Evolutionary conservation across 768 basidiomycete genomes (phyloP).

Genomic region (Nevesoporus exiguus): DNA sequence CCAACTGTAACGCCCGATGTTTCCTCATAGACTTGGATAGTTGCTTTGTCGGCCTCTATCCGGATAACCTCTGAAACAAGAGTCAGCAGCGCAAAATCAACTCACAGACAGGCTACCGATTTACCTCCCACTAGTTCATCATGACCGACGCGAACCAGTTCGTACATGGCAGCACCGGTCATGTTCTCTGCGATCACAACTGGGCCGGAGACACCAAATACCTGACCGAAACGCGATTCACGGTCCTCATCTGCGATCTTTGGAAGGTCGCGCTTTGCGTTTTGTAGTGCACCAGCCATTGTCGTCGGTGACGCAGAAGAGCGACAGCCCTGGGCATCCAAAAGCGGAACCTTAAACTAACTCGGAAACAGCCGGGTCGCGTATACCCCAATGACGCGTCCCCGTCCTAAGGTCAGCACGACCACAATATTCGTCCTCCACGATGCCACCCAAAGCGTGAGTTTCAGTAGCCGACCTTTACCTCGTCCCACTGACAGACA

Average conservation of each 20-base stretch:
- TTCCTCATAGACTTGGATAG: conserved; percentile 99
- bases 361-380: conserved; percentile 28
- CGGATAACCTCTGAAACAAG: conserved; percentile 85
- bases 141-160: conserved; percentile 96
- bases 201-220: conserved; percentile 95
- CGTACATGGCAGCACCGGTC: conserved; percentile 95
- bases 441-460: conserved; percentile 95
- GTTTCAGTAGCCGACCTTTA: conserved; percentile 32
- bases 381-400: conserved; percentile 37
- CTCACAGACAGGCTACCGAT: conserved; percentile 16
- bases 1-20: conserved; percentile 99
- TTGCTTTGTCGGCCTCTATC: conserved; percentile 96
- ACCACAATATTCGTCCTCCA: conserved; percentile 27
- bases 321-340: conserved; percentile 3
- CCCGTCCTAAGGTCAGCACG: conserved; percentile 18
- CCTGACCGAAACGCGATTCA: conserved; percentile 83
- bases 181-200: conserved; percentile 97
- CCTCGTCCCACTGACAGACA: conserved; percentile 9
- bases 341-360: conserved; percentile 30
- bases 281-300: conserved; percentile 93
- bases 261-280: conserved; percentile 82
- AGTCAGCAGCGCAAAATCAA: conserved; percentile 11
- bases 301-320: conserved; percentile 18
- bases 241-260: conserved; percentile 90
- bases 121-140: conserved; percentile 96